Evolutionary conservation across 2,329 filamentous ascomycete species (phyloP).

Genomic region (Penicillium rolfsii): DNA sequence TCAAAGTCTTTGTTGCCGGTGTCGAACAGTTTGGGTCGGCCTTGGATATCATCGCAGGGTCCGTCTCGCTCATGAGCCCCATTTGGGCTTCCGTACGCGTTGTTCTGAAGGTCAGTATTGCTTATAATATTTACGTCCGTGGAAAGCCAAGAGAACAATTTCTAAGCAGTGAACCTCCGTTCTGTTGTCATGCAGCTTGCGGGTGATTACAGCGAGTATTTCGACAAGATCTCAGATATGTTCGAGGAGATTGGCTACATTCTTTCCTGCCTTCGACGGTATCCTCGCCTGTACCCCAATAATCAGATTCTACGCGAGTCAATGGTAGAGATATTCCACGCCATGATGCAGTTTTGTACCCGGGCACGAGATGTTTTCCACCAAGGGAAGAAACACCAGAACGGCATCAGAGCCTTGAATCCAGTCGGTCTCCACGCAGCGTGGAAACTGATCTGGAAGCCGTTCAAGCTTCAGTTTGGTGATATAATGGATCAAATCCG

Average conservation of each 20-base stretch:
- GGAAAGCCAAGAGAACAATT: neutral
- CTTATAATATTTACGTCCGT: neutral
- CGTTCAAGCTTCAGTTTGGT: neutral
- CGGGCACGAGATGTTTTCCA: neutral
- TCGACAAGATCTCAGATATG: neutral
- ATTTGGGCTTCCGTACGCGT: neutral
- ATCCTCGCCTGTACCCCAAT: neutral
- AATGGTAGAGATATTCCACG: neutral
- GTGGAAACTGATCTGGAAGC: conserved; percentile 2
- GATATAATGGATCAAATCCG: conserved; percentile 1
- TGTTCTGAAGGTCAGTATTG: neutral
- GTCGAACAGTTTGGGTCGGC: conserved; percentile 1
- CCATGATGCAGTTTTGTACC: neutral
- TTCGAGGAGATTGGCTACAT: neutral
- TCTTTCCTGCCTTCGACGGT: neutral
- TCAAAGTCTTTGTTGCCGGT: neutral
- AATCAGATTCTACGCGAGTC: neutral
- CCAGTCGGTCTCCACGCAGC: neutral
- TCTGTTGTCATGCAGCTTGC: neutral
- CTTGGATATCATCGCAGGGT: neutral
- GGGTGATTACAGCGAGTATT: conserved; percentile 1
- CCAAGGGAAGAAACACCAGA: neutral
- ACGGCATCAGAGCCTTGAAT: neutral
- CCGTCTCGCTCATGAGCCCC: neutral
- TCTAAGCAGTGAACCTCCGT: neutral